phyloP scores from a whole-genome alignment of 2,329 filamentous ascomycete species.

The Fusarium penzigii region DNA sequence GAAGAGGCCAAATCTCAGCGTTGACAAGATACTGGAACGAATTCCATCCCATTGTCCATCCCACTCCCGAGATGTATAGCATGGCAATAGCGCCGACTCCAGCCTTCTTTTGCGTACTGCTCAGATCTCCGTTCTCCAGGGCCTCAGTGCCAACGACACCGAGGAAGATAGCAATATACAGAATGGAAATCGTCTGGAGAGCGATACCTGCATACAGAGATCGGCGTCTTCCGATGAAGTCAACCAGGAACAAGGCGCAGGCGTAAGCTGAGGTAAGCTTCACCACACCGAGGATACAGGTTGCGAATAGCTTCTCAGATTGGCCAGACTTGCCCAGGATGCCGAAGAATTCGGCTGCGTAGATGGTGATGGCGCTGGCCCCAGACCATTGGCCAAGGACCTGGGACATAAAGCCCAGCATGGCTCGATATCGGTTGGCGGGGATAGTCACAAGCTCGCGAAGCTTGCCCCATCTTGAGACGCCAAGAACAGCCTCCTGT shows the following conservation, averaged over 20 bases:
- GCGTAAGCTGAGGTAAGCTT: conserved; percentile 32
- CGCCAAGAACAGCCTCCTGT: conserved; percentile 35
- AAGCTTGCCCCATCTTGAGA: conserved; percentile 31
- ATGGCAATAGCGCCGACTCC: too few species aligned
- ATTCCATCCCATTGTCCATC: too few species aligned
- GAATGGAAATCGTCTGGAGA: conserved; percentile 22
- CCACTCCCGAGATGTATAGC: too few species aligned
- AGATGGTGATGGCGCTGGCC: conserved; percentile 34
- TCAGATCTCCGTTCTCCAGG: too few species aligned
- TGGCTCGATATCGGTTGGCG: conserved; percentile 30
- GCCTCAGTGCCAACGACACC: too few species aligned
- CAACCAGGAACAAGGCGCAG: conserved; percentile 32
- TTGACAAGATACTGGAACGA: too few species aligned
- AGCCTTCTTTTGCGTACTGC: too few species aligned
- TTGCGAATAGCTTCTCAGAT: conserved; percentile 27
- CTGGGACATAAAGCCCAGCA: conserved; percentile 33
- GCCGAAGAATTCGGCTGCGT: conserved; percentile 32
- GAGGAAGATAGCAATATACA: too few species aligned
- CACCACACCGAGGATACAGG: conserved; percentile 27
- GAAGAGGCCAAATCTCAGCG: too few species aligned
- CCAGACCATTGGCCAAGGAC: conserved; percentile 31
- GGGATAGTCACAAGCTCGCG: conserved; percentile 35
- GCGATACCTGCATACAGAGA: conserved; percentile 36
- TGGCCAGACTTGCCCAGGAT: conserved; percentile 28
- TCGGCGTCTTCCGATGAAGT: conserved; percentile 33